Conservation (phyloP, 2,329 filamentous ascomycete genomes). For the Cercospora sesami region DNA sequence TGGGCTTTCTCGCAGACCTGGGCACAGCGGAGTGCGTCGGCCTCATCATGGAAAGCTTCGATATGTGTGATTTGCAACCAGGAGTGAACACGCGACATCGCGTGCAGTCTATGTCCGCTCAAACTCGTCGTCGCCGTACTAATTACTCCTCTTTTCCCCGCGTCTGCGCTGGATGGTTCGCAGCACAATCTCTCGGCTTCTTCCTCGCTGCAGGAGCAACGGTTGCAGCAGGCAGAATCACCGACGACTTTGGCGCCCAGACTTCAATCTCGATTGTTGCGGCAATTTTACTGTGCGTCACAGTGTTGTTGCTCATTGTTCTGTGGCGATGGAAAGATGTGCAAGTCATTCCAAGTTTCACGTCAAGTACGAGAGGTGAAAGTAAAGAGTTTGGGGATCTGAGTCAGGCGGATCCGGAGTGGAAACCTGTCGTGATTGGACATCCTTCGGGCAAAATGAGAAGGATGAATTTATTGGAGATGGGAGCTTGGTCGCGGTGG, state of each 20-base stretch:
- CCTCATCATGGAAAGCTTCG: constrained; percentile 77
- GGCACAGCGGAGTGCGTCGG: constrained; percentile 75
- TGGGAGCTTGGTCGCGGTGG: constrained; percentile 68
- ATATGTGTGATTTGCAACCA: constrained; percentile 75
- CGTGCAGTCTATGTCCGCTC: constrained; percentile 46
- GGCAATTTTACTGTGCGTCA: constrained; percentile 64
- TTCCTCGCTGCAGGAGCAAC: constrained; percentile 68
- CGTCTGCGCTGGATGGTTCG: constrained; percentile 69
- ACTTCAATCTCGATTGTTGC: constrained; percentile 68
- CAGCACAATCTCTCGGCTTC: constrained; percentile 69
- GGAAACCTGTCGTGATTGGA: constrained; percentile 70
- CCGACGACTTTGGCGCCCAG: constrained; percentile 65
- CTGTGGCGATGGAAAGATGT: constrained; percentile 66
- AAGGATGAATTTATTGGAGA: constrained; percentile 69
- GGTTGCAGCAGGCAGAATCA: constrained; percentile 66
- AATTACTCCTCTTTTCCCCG: constrained; percentile 77
- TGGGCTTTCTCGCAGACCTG: constrained; percentile 71
- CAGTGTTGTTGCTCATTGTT: constrained; percentile 61
- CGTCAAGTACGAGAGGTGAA: constrained; percentile 39
- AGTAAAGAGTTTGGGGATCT: constrained; percentile 47
- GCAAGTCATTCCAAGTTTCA: constrained; percentile 65
- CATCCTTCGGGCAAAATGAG: constrained; percentile 68
- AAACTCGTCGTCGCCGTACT: constrained; percentile 52
- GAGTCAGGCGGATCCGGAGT: constrained; percentile 57
- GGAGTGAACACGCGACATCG: constrained; percentile 61